Base-by-base conservation (phyloP, 345 rosid species). In the Eucalyptus curtisii region DNA sequence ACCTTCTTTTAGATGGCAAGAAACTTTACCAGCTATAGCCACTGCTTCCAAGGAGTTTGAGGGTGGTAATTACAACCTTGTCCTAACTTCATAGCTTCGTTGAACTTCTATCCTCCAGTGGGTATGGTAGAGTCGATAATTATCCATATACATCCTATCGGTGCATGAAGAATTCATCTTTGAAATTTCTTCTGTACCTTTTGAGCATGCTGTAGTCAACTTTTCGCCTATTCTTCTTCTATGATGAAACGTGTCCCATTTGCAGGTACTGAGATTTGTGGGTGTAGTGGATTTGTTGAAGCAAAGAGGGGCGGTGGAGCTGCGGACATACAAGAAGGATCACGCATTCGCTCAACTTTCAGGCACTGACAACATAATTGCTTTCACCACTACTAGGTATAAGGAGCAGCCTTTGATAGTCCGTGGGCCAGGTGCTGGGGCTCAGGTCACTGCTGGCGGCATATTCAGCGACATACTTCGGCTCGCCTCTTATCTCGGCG, bases 391-490 rank as follows among this genome's bases (percentile, higher is more conserved):
- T 15, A 91, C 91, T 86, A 95, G 99, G 90, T 96, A 97, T 94
- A 96, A 92, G 91, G 95, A 95, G 30, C 99, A 97, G 89, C 99
- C 99, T 15, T 92, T 98, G 52, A 98, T 98, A 44, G 98, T 97
- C 55, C 97, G 99, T 13, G 99, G 99, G 11, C 99, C 99, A 8
- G 99, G 99, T 42, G 99, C 99, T 12, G 99, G 99, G 55, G 99
- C 99, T 47, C 95, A 98, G 92, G 99, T 97, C 88, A 98, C 99
- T 3, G 99, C 99, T 4, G 99, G 99, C 59, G 99, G 99, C 81
- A 93, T 98, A 87, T 98, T 98, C 96, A 95, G 97, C 49, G 99
- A 97, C 91, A 93, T 98, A 40, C 85, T 97, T 89, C 95, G 96
- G 71, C 96, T 98, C 4, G 99, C 99, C 71, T 97, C 97, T 0